Evolutionary conservation across 345 rosid genomes (phyloP).

Genomic region (Raphanus raphanistrum): DNA sequence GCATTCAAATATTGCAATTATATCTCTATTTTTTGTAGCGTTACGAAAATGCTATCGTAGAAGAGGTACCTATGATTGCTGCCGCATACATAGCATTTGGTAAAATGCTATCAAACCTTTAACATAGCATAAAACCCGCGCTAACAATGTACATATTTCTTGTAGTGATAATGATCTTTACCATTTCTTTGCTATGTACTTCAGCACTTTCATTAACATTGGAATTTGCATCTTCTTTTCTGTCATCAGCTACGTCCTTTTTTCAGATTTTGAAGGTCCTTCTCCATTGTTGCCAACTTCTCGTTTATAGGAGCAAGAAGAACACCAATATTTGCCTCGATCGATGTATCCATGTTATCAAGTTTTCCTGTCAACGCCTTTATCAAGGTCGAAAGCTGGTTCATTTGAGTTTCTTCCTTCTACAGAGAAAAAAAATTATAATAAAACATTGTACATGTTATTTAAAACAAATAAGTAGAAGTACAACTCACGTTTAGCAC

Average conservation of each 20-base stretch:
- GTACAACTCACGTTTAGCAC: neutral
- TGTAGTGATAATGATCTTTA: too few species aligned
- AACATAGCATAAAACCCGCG: too few species aligned
- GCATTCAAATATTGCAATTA: too few species aligned
- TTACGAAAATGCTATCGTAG: too few species aligned
- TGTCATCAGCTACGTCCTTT: neutral
- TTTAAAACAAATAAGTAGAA: neutral
- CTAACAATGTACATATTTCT: too few species aligned
- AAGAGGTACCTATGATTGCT: too few species aligned
- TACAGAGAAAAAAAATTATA: neutral
- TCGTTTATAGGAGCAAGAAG: neutral
- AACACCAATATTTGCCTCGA: neutral
- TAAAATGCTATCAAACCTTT: too few species aligned
- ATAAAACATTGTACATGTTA: neutral
- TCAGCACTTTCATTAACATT: neutral
- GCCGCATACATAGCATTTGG: too few species aligned
- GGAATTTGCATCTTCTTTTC: neutral
- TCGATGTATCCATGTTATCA: neutral
- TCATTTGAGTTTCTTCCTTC: neutral
- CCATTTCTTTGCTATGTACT: neutral
- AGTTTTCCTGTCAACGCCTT: neutral
- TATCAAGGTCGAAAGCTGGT: neutral
- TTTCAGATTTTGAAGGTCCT: neutral
- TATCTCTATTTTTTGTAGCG: too few species aligned
- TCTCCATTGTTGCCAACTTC: neutral